Conservation (phyloP, 805 yeast genomes). For the Hyphopichia homilentoma region DNA sequence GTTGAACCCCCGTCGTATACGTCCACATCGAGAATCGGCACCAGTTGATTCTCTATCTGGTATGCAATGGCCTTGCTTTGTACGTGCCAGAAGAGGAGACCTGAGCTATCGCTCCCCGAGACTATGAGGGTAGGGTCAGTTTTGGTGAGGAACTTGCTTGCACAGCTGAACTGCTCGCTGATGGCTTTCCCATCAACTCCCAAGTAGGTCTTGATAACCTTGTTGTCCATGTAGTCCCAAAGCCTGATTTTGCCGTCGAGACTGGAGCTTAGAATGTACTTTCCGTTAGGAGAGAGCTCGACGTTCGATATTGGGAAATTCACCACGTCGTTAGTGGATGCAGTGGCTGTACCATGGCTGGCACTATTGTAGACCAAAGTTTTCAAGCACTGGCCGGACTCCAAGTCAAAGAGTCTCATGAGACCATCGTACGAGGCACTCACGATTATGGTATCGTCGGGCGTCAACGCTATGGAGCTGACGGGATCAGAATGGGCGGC, state of each 20-base stretch:
- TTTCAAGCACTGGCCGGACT: slow-evolving; percentile 86
- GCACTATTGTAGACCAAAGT: slow-evolving; percentile 77
- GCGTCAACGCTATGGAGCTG: slow-evolving; percentile 66
- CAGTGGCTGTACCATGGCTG: slow-evolving; percentile 55
- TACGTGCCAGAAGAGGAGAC: slow-evolving; percentile 62
- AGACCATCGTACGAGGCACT: slow-evolving; percentile 91
- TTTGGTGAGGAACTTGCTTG: slow-evolving; percentile 46
- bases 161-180: slow-evolving; percentile 52
- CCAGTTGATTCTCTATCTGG: slow-evolving; percentile 13
- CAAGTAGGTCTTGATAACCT: slow-evolving; percentile 69
- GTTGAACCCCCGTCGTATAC: slow-evolving; percentile 30
- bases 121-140: slow-evolving; percentile 39
- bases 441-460: slow-evolving; percentile 76
- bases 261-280: slow-evolving; percentile 71
- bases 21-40: slow-evolving; percentile 43
- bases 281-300: slow-evolving; percentile 74
- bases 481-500: slow-evolving; percentile 95
- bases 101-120: slow-evolving; percentile 59
- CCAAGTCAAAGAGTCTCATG: slow-evolving; percentile 83
- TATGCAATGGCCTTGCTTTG: slow-evolving; percentile 51
- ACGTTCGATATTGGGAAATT: slow-evolving; percentile 74
- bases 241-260: slow-evolving; percentile 74
- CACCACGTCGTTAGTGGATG: slow-evolving; percentile 46
- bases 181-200: slow-evolving; percentile 30
- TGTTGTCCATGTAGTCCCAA: slow-evolving; percentile 85